phyloP scores from a whole-genome alignment of 2,329 filamentous ascomycete genomes.

The Aplosporella prunicola region DNA sequence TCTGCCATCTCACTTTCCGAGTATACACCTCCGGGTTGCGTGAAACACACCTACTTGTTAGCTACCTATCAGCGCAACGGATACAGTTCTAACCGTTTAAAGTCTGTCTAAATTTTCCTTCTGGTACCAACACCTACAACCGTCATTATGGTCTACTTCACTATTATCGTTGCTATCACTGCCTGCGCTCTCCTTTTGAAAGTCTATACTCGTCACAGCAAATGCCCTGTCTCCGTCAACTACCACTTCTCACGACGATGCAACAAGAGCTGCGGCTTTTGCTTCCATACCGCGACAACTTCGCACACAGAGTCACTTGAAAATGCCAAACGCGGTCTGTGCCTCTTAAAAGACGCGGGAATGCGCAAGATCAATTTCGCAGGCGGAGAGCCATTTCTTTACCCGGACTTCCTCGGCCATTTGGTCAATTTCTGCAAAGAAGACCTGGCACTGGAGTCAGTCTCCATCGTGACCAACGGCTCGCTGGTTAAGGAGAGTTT shows the following conservation, averaged over 20 bases:
- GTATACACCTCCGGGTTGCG: no score
- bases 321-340: slow-evolving; percentile 37
- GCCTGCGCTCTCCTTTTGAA: no score
- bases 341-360: slow-evolving; percentile 39
- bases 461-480: slow-evolving; percentile 48
- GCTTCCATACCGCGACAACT: slow-evolving; percentile 47
- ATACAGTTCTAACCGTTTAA: no score
- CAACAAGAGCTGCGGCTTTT: slow-evolving; percentile 45
- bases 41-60: no score
- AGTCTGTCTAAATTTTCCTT: no score
- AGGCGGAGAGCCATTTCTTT: slow-evolving; percentile 47
- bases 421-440: slow-evolving; percentile 42
- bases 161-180: no score
- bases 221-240: slow-evolving; percentile 39
- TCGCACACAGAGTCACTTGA: slow-evolving; percentile 35
- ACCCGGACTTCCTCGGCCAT: slow-evolving; percentile 35
- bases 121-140: no score
- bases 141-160: no score
- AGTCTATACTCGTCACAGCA: no score
- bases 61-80: no score
- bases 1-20: no score
- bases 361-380: slow-evolving; percentile 50
- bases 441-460: slow-evolving; percentile 39
- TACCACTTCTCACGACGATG: slow-evolving; percentile 40
- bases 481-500: slow-evolving; percentile 38